These are phyloP conservation scores for Didymella sp. DNA, from an alignment of 2,329 filamentous ascomycete genomes.

Conservation along the genomic window DNA sequence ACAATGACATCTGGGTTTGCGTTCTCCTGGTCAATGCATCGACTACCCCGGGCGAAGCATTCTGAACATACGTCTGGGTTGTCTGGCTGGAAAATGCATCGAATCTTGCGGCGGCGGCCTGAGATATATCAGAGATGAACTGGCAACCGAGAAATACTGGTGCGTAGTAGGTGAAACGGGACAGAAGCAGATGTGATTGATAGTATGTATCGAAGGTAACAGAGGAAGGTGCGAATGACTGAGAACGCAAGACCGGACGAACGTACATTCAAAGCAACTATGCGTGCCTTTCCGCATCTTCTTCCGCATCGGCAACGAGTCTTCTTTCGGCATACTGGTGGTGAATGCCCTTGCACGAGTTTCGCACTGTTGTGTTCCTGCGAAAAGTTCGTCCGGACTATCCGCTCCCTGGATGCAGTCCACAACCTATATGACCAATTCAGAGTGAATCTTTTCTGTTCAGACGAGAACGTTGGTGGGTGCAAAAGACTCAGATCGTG, in stretches of 20 bases:
- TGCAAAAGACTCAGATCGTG: not conserved
- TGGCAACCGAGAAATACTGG: not conserved
- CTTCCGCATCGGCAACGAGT: constrained; percentile 45
- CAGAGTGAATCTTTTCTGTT: not conserved
- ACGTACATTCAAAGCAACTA: constrained; percentile 55
- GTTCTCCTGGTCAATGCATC: constrained; percentile 56
- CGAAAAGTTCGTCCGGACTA: constrained; percentile 32
- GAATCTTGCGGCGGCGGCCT: constrained; percentile 60
- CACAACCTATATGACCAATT: constrained; percentile 9
- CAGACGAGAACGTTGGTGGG: constrained; percentile 1
- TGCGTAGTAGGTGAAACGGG: not conserved
- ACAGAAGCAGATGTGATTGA: constrained; percentile 8
- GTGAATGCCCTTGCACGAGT: constrained; percentile 15
- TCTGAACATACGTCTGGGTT: constrained; percentile 53
- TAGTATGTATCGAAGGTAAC: constrained; percentile 7
- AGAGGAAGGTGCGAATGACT: constrained; percentile 6
- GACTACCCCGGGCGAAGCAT: constrained; percentile 54
- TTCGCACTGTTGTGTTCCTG: constrained; percentile 13
- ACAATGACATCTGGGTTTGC: constrained; percentile 50
- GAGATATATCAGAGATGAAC: constrained; percentile 31
- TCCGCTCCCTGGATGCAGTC: constrained; percentile 3
- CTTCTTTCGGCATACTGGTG: constrained; percentile 47
- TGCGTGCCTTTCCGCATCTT: constrained; percentile 56
- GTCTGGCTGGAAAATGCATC: constrained; percentile 54
- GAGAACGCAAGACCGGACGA: constrained; percentile 11